Evolutionary conservation across 352 stramenopile species (phyloP), one percentile per base, ranked within the genome.

Genomic region (Phytophthora constricta): DNA sequence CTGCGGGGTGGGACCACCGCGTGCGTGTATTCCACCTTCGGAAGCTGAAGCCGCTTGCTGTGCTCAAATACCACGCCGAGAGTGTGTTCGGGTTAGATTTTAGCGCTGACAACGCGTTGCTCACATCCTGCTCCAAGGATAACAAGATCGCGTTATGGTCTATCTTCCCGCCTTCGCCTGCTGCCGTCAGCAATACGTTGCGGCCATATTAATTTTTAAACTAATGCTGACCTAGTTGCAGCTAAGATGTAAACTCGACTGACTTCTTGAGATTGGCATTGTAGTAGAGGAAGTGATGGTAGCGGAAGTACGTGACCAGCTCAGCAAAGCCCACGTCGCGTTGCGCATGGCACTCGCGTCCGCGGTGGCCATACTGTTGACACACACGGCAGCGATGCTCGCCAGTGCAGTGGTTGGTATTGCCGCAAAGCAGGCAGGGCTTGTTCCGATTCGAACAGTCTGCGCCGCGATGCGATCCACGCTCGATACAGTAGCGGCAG

Each of bases 201-300:
- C 57, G 77, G 26, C 64, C 70, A 20, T 82, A 83, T 62, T 84
- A 31, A 75, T 23, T 25, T n/a, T n/a, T n/a, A n/a, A n/a, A n/a
- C n/a, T n/a, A n/a, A n/a, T n/a, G n/a, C n/a, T n/a, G n/a, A n/a
- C n/a, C n/a, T n/a, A n/a, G n/a, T n/a, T n/a, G n/a, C n/a, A n/a
- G n/a, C n/a, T 52, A 79, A 19, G 82, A 80, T 8, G 85, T 87
- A 58, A 95, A 95, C 60, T 95, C 86, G 67, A 94, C 87, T 41
- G 87, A 92, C 61, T 90, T 90, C 56, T 94, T 94, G 53, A 96
- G 74, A 58, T 96, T 96, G 33, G 80, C 80, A 69, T 93, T 94
- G 82, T 96, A 96, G 65, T 96, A 96, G 17, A 96, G 72, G 64
- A 93, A 96, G 58, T 94, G 80, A 43, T 96, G 87, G 66, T 90